Evolutionary conservation across 2,329 filamentous ascomycete genomes (phyloP), one percentile per base, ranked within the genome.

Genomic region (Aspergillus sp.): DNA sequence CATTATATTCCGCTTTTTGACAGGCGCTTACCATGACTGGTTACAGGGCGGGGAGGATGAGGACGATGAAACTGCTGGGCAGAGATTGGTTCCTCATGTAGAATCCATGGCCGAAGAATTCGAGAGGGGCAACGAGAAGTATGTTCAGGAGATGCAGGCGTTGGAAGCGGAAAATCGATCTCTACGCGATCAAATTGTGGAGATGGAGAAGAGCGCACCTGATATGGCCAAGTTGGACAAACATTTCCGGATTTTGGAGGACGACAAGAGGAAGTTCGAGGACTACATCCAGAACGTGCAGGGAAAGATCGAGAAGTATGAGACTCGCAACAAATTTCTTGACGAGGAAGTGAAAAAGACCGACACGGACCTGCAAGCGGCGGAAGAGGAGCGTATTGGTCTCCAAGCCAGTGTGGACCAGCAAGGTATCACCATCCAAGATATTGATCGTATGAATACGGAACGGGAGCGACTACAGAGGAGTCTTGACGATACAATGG

Each of bases 371-470:
- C 74, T 95, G 30, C 78, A 81, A 49, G 86, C 88, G 59, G 86
- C 86, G 0, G 90, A 97, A 55, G 83, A 86, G 13, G 93, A 98
- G 66, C 83, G 89, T 52, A 74, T 82, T 38, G 78, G 79, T 25
- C 77, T 98, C 7, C 91, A 97, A 66, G 83, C 85, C 50, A 84
- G 86, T 25, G 90, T 98, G 23, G 93, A 97, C 67, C 84, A 86
- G 58, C 89, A 95, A 64, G 93, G 93, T 2, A 90, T 98, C 65
- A 94, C 90, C 61, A 94, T 96, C 71, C 87, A 93, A 71, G 93
- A 98, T 78, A 97, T 98, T 64, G 93, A 98, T 77, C 89, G 93
- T 68, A 96, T 98, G 91, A 95, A 90, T 58, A 85, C 88, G 32
- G 93, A 98, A 67, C 84, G 90, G 46, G 93, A 98, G 62, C 84